Evolutionary conservation across 2,329 filamentous ascomycete genomes (phyloP), one percentile per base, ranked within the genome.

Genomic region (Ophiostoma himal-ulmi): DNA sequence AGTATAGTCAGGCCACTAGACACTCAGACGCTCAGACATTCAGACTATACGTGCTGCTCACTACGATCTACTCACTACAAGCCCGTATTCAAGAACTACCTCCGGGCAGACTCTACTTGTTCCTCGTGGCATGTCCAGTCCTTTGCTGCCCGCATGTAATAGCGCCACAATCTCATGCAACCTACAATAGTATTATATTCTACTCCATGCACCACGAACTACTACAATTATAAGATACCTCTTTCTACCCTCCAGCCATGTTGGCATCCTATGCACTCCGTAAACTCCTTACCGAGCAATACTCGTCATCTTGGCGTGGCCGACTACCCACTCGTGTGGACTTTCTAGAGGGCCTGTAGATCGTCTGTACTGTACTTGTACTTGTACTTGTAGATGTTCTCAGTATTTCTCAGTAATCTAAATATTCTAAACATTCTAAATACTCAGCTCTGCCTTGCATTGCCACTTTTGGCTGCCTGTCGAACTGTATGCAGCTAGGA

Each of bases 91-190:
- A 30, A 30, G 1, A 30, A 3, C 30, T 20, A 5, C 14, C 11
- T 7, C 11, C 44, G 17, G 44, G 44, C 6, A 48, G 44, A 48
- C 44, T 20, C 44, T 48, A 48, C 44, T 48, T 48, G 44, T 20
- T 48, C 52, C 52, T 57, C 52, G 52, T 57, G 52, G 52, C 52
- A 57, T 22, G 52, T 1, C 10, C n/a, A 30, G 30, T 30, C 30
- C 30, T 30, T 26, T 22, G n/a, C 52, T 13, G 52, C 26, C 52
- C 52, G 22, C 52, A 57, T 57, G 52, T 8, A 57, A 57, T 57
- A 57, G 52, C 52, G 52, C 52, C 52, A 26, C 52, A 57, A 57
- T 57, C 8, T 57, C 52, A 57, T 57, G 7, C 48, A 54, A n/a
- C n/a, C 6, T 39, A 6, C 44, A 48, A 48, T 48, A 48, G 44